Evolutionary conservation across 345 rosid genomes (phyloP), one percentile per base, ranked within the genome.

Genomic region (Eutrema japonicum): DNA sequence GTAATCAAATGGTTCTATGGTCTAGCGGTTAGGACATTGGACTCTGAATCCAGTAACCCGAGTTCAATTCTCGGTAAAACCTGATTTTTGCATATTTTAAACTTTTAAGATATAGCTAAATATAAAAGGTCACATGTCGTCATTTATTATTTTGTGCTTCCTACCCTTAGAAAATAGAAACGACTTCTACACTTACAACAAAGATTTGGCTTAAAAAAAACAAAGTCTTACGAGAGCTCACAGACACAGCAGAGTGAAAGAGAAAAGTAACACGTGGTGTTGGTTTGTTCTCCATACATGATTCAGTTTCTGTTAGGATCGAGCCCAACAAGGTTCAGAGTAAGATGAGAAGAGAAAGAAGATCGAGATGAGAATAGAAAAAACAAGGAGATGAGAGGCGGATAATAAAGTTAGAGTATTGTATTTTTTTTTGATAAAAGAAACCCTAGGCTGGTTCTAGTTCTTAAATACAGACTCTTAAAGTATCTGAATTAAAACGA

Each of bases 1-100:
- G 0, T 6, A 0, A 0, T 0, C 49, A 66, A 60, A 2, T 3
- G 82, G 79, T 74, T 74, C 79, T 69, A 74, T 74, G 72, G 82
- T 79, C 96, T 88, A 83, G 96, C 81, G 95, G 97, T 91, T 41
- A 88, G 97, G 93, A 89, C 92, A 87, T 89, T 87, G 88, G 95
- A 89, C 93, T 89, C 89, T 88, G 96, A 88, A 92, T 95, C 92
- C 89, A 86, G 88, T 89, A 88, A 88, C 96, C 96, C 93, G 92
- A 89, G 92, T 91, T 94, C 98, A 89, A 89, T 66, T 91, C 89
- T 94, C 96, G 93, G 93, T 88, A 82, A 92, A 86, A 88, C 96
- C 89, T 93, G 0, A 0, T 0, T 45, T 60, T 60, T 73, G 8
- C 2, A 5, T 4, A 0, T 13, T n/a, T 43, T 11, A 6, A 1